Base-by-base conservation (phyloP, 257 asterid species). In the Euphrasia confusa region DNA sequence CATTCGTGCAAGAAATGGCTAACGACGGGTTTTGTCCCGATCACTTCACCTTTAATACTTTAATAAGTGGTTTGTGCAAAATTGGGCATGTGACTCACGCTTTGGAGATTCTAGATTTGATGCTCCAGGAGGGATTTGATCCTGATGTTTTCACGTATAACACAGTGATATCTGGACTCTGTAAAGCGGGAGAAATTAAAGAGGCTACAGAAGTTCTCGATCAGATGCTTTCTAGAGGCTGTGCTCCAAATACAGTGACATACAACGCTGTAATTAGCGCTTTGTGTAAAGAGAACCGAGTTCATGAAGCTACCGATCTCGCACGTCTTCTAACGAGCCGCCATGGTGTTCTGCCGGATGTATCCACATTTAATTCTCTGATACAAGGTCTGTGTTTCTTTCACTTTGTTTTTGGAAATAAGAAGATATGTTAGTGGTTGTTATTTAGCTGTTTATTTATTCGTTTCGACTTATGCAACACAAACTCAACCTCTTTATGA, bases 91-190 rank as follows among this genome's bases (percentile, higher is more conserved):
- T 82, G 71, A 79, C 62, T 53, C 95, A 89, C 65, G 97, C 86
- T 58, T 11, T 84, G 35, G 98, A 88, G 79, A 79, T 91, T 42
- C 60, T 92, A 64, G 95, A 92, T 64, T 71, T 86, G 75, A 86
- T 92, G 95, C 90, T 84, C 26, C 95, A 77, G 42, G 95, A 81
- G 37, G 95, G 96, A 5, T 83, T 83, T 58, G 95, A 84, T 71
- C 96, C 99, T 0, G 95, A 89, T 58, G 74, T 92, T 30, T 83
- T 72, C 67, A 82, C 97, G 0, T 89, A 84, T 49, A 86, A 89
- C 71, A 68, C 87, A 42, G 77, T 89, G 78, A 81, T 92, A 60
- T 83, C 95, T 0, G 97, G 95, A 1, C 94, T 92, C 54, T 89
- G 99, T 83, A 85, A 80, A 68, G 56, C 13, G 4, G 90, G 96